Conservation (phyloP, 805 yeast genomes). For the Hanseniaspora thailandica region DNA sequence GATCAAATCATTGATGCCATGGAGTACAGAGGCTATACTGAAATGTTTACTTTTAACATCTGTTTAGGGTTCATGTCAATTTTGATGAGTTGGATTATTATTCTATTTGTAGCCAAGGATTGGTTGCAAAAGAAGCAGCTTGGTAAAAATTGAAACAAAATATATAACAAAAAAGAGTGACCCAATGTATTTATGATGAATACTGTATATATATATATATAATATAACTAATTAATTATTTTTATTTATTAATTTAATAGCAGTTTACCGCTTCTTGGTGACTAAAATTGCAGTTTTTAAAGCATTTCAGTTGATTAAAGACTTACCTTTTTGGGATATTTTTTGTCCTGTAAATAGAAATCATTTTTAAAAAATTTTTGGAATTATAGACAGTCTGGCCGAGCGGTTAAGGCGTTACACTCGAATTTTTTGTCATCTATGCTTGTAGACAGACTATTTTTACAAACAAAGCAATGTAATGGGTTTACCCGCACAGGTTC, state of each 20-base stretch:
- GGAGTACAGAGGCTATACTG: conserved; percentile 69
- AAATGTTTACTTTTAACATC: conserved; percentile 84
- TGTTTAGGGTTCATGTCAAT: conserved; percentile 68
- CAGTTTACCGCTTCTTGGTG: too few species aligned
- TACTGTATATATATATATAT: neutral
- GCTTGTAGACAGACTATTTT: neutral
- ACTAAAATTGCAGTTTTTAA: too few species aligned
- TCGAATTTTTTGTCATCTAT: conserved; percentile 35
- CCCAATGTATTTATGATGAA: neutral
- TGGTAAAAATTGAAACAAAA: neutral
- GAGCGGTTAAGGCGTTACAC: conserved; percentile 71
- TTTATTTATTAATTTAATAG: too few species aligned
- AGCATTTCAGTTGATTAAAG: too few species aligned
- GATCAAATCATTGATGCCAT: conserved; percentile 73
- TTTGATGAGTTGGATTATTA: conserved; percentile 81
- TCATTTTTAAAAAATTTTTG: neutral
- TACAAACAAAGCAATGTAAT: conserved; percentile 33
- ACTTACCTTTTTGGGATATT: neutral
- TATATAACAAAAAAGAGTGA: neutral
- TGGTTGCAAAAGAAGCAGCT: conserved; percentile 28
- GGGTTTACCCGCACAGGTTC: conserved; percentile 76
- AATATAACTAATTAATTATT: neutral
- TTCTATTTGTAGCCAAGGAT: conserved; percentile 50
- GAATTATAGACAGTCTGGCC: conserved; percentile 44
- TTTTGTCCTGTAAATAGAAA: neutral